These are phyloP conservation scores for Cercospora sp. DNA, from an alignment of 2,329 filamentous ascomycete genomes.

Conservation along the genomic window DNA sequence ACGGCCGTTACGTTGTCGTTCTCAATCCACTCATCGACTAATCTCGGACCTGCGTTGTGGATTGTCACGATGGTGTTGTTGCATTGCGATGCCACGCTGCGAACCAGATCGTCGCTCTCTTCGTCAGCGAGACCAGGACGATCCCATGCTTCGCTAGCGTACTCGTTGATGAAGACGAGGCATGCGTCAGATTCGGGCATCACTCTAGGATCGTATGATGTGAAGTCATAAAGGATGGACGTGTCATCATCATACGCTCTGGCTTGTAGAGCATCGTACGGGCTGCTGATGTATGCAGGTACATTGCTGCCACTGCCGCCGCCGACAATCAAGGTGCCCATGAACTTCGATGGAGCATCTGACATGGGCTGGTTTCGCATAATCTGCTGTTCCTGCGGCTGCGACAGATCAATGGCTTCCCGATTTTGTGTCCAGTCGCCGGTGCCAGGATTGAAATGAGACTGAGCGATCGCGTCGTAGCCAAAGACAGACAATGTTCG, in stretches of 20 bases:
- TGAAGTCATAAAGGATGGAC: constrained; percentile 61
- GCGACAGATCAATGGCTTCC: constrained; percentile 28
- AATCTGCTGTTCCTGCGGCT: constrained; percentile 31
- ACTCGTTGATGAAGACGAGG: constrained; percentile 64
- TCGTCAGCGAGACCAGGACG: constrained; percentile 41
- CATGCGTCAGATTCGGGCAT: constrained; percentile 44
- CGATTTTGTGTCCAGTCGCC: constrained; percentile 32
- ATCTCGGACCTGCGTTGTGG: constrained; percentile 63
- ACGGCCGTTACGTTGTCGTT: constrained; percentile 65
- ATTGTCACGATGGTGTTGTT: constrained; percentile 65
- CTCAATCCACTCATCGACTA: constrained; percentile 63
- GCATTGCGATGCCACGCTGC: constrained; percentile 59
- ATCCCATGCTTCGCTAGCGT: constrained; percentile 43
- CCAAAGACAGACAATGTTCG: constrained; percentile 61
- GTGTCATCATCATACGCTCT: constrained; percentile 55
- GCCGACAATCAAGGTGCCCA: constrained; percentile 41
- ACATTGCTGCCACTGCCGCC: constrained; percentile 41
- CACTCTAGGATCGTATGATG: constrained; percentile 51
- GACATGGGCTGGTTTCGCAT: constrained; percentile 38
- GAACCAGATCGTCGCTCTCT: constrained; percentile 57
- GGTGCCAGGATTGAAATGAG: constrained; percentile 29
- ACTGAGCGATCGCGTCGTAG: constrained; percentile 54
- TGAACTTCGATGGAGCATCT: constrained; percentile 30
- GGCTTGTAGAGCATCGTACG: constrained; percentile 40
- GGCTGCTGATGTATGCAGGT: constrained; percentile 39